phyloP scores from a whole-genome alignment of 495 filamentous ascomycete species.

The Aspergillus diversus region DNA sequence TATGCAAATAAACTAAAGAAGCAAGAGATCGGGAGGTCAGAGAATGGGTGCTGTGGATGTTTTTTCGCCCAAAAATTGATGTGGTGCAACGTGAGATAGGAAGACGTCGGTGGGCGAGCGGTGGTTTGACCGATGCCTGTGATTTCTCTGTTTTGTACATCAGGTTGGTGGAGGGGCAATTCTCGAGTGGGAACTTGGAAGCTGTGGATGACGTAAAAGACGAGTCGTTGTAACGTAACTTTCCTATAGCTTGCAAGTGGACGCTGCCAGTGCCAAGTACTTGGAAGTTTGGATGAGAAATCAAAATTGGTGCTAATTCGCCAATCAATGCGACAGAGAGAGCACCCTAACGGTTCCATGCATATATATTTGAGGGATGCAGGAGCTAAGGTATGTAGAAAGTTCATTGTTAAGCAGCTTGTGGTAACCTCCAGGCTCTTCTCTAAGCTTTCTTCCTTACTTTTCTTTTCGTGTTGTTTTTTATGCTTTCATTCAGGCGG shows the following conservation, averaged over 20 bases:
- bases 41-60: background rate
- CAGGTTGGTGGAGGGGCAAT: background rate
- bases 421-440: too few relatives aligned
- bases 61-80: background rate
- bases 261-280: constrained; percentile 14
- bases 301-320: too few relatives aligned
- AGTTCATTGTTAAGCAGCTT: too few relatives aligned
- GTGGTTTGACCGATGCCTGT: background rate
- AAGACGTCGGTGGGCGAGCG: constrained; percentile 13
- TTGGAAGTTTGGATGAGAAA: too few relatives aligned
- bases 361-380: too few relatives aligned
- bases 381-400: too few relatives aligned
- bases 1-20: background rate
- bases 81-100: constrained; percentile 16
- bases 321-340: too few relatives aligned
- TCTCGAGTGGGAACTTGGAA: background rate
- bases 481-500: too few relatives aligned
- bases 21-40: constrained; percentile 11
- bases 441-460: too few relatives aligned
- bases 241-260: constrained; percentile 14
- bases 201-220: constrained; percentile 25
- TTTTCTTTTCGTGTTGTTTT: too few relatives aligned
- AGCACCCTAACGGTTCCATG: too few relatives aligned
- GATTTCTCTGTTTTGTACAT: background rate
- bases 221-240: constrained; percentile 13